Base-by-base conservation (phyloP, 768 basidiomycete species). In the Omphalotus guepiniiformis region DNA sequence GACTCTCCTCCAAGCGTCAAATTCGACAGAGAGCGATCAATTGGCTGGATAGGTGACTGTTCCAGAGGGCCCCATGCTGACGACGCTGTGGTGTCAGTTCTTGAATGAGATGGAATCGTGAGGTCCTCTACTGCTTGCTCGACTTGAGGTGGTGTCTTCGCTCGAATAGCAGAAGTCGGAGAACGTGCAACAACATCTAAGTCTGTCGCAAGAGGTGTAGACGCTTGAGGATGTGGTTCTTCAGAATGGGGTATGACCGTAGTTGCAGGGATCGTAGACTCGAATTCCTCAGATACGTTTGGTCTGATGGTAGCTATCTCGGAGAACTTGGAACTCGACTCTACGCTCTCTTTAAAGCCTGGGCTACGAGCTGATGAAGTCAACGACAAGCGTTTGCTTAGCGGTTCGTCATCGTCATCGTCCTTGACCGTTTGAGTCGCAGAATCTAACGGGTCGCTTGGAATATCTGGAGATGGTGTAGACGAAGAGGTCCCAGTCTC, bases 271-370 rank as follows among this genome's bases (percentile, higher is more conserved):
- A 53, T 62, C 29, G 61, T 51, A 13, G 55, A 55, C 39, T 58
- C 63, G 30, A 55, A 53, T 29, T 67, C 65, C 50, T 64, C 68
- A 28, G 57, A 55, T 49, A 64, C 59, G 9, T 64, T 62, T 1
- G 73, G 62, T 55, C 74, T 54, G 53, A 74, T 71, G 35, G 68
- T 70, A 27, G 69, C 69, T 25, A 65, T 73, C 60, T 76, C 72
- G 26, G 71, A 71, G 54, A 68, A 71, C 34, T 60, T 57, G 52
- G 16, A 30, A 39, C 38, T 28, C 49, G 54, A 42, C 51, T 50
- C 35, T 57, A 78, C 52, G 54, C 76, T 76, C 61, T 80, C 74
- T 54, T 71, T 73, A 63, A 81, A 80, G 4, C 80, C 80, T n/a
- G 77, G 75, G 8, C 70, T 65, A 19, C 45, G 56, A 11, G 54